These are phyloP conservation scores for Elaphomyces granulatus DNA, from an alignment of 495 filamentous ascomycete species.

Conservation along the genomic window DNA sequence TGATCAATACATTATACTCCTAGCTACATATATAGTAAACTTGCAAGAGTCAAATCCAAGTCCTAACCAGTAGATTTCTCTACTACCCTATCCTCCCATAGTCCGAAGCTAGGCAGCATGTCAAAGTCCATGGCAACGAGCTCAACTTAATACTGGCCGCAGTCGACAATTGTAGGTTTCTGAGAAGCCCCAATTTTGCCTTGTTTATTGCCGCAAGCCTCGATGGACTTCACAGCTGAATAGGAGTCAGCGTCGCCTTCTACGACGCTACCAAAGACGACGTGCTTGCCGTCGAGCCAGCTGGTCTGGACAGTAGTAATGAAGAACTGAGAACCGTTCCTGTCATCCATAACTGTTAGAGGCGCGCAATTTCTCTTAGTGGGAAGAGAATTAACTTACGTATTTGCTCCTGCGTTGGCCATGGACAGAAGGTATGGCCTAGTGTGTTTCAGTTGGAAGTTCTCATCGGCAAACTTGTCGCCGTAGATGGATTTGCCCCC, in stretches of 20 bases:
- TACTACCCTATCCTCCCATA: no score
- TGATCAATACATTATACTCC: no score
- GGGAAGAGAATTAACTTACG: conserved; percentile 37
- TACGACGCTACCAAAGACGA: conserved; percentile 90
- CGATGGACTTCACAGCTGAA: conserved; percentile 54
- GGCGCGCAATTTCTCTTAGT: not conserved
- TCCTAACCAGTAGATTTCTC: no score
- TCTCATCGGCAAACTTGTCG: conserved; percentile 94
- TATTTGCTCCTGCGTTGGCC: conserved; percentile 85
- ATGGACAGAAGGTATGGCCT: conserved; percentile 85
- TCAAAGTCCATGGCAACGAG: no score
- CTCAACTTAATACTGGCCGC: no score
- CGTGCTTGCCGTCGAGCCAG: conserved; percentile 93
- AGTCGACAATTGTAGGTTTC: conserved; percentile 66
- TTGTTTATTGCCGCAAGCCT: no score
- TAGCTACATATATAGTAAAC: no score
- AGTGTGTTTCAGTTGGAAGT: conserved; percentile 73
- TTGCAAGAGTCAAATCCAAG: no score
- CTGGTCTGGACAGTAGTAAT: conserved; percentile 83
- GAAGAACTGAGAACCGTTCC: conserved; percentile 98
- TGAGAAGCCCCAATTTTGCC: no score
- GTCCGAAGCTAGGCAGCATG: no score
- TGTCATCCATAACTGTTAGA: conserved; percentile 17
- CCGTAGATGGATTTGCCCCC: conserved; percentile 96
- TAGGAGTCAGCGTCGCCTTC: no score